Base-by-base conservation (phyloP, 2,329 filamentous ascomycete species). In the Phaeosphaeria sp. region DNA sequence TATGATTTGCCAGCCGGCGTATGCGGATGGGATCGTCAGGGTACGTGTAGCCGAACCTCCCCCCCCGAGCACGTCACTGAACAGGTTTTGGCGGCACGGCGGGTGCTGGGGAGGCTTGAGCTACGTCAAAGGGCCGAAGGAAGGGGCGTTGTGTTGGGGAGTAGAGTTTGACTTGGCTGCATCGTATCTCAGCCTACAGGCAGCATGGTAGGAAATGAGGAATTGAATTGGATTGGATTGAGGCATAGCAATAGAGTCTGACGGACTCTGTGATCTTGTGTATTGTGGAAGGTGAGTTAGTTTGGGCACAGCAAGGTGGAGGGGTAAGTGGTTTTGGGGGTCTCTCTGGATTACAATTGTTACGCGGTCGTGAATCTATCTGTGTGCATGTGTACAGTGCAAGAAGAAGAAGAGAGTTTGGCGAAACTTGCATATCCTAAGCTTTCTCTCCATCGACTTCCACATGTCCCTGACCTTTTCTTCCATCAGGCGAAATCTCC, bases 11-110 rank as follows among this genome's bases (percentile, higher is more conserved):
- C 20, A 44, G 20, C 17, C 17, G 8, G 30, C 24, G 36, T 9
- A 36, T 18, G 18, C 18, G 54, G 44, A 20, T 49, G 52, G 24
- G 30, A 56, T 52, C 44, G 25, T 2, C 54, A 39, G 17, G 7
- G 33, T 6, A n/a, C 30, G 36, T 43, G 20, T 30, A 56, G 43
- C 48, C 53, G 53, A 27, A 27, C 25, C 25, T 27, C 5, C 25
- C 44, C 18, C 33, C 42, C 43, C 30, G 5, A 17, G 13, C 13
- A 11, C 5, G n/a, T 15, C 13, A 20, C 24, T 25, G 27, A 52
- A 17, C 43, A 44, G 54, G 46, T 55, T 55, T 55, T 6, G 15
- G 21, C 30, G 21, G 20, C 1, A 11, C n/a, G 30, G 22, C 25
- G 24, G 25, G 24, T 9, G 24, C 40, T n/a, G 40, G 21, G 15